Evolutionary conservation across 352 stramenopile species (phyloP).

Genomic region (Pythium dissimile): DNA sequence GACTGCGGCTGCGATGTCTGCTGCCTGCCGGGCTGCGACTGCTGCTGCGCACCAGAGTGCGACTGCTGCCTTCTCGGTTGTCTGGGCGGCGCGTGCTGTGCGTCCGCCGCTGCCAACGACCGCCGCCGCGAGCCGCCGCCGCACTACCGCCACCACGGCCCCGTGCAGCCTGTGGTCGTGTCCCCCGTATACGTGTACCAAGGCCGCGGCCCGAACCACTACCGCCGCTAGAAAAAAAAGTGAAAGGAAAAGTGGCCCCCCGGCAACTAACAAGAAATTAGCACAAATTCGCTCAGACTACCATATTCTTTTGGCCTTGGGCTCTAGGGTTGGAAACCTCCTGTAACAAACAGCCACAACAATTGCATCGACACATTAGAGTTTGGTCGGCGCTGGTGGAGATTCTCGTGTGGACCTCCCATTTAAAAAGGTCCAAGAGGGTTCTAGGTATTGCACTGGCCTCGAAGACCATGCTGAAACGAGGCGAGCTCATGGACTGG

Average conservation of each 20-base stretch:
- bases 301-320: too few relatives aligned
- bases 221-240: neutral
- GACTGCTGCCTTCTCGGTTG: conserved; percentile 10
- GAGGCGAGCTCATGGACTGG: conserved; percentile 72
- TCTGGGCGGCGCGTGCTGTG: neutral
- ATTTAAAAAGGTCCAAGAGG: too few relatives aligned
- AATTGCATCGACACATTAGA: too few relatives aligned
- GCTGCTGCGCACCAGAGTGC: conserved; percentile 1
- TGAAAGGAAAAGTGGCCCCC: too few relatives aligned
- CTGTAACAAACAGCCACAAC: too few relatives aligned
- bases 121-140: neutral
- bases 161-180: conserved; percentile 4
- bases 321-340: too few relatives aligned
- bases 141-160: neutral
- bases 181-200: neutral
- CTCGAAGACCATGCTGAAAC: conserved; percentile 55
- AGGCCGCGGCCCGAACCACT: neutral
- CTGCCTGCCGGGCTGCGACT: neutral
- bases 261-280: neutral
- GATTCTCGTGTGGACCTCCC: too few relatives aligned
- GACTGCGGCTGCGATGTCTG: neutral
- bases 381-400: too few relatives aligned
- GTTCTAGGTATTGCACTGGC: too few relatives aligned
- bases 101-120: neutral
- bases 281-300: neutral